phyloP scores from a whole-genome alignment of 768 basidiomycete species.

The Boletales sp. region DNA sequence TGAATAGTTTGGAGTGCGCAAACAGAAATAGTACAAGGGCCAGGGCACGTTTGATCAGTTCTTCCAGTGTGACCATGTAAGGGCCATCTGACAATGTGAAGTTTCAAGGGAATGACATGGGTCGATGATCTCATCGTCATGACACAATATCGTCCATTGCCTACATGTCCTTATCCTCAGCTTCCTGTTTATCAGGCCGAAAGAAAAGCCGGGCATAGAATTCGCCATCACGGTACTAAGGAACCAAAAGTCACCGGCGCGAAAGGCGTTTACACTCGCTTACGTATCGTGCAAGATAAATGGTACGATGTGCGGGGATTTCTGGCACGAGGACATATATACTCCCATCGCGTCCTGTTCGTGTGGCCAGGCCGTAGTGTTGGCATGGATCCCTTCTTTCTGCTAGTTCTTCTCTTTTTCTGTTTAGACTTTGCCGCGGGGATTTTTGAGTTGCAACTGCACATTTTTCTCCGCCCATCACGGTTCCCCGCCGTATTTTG shows the following conservation, averaged over 20 bases:
- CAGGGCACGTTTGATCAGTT: not conserved
- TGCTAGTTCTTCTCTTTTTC: not conserved
- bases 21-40: not conserved
- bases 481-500: not conserved
- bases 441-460: not conserved
- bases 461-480: not conserved
- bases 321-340: not conserved
- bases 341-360: not conserved
- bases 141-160: not conserved
- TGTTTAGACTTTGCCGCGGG: slow-evolving; percentile 3
- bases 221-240: not conserved
- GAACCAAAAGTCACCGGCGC: slow-evolving; percentile 7
- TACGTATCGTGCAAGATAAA: not conserved
- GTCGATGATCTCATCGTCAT: not conserved
- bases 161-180: not conserved
- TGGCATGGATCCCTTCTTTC: not conserved
- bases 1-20: not conserved
- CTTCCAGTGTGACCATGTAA: not conserved
- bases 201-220: not conserved
- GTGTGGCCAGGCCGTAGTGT: not conserved
- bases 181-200: not conserved
- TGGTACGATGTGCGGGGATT: not conserved
- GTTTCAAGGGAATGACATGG: too few species aligned
- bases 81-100: too few species aligned
- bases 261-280: slow-evolving; percentile 6